A percentile compares a stretch with the other conserved stretches of the same genome.
Conservation (phyloP, 2,329 filamentous ascomycete species). For the Fusarium subtropicale region DNA sequence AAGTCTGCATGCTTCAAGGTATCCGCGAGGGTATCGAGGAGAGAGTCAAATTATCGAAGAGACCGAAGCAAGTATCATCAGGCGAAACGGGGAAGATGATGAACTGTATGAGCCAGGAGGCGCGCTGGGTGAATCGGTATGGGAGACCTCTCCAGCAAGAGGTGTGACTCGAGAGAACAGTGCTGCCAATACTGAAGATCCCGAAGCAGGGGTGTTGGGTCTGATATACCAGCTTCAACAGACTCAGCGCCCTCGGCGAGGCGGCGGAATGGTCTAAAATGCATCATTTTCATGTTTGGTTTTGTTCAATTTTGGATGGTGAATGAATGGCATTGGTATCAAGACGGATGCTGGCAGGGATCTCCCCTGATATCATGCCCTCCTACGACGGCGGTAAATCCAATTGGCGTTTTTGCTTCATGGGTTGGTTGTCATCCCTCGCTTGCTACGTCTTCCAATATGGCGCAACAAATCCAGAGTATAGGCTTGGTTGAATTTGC, state of each 20-base stretch:
- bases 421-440: slow-evolving; percentile 16
- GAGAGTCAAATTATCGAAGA: slow-evolving; percentile 68
- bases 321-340: slow-evolving; percentile 11
- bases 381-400: not conserved
- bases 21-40: slow-evolving; percentile 58
- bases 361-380: not conserved
- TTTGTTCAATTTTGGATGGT: slow-evolving; percentile 1
- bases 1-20: slow-evolving; percentile 61
- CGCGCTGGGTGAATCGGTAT: slow-evolving; percentile 68
- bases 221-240: slow-evolving; percentile 70
- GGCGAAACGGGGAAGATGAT: slow-evolving; percentile 63
- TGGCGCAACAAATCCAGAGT: not conserved
- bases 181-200: slow-evolving; percentile 57
- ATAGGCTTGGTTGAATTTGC: not conserved
- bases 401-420: slow-evolving; percentile 2
- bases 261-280: slow-evolving; percentile 53
- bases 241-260: slow-evolving; percentile 63
- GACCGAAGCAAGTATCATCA: slow-evolving; percentile 57
- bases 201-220: slow-evolving; percentile 66
- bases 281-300: slow-evolving; percentile 2
- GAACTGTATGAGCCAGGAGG: slow-evolving; percentile 64
- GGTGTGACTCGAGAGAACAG: slow-evolving; percentile 66
- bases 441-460: not conserved
- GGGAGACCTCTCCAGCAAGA: slow-evolving; percentile 67
- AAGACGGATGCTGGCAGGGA: slow-evolving; percentile 18